Evolutionary conservation across 768 basidiomycete genomes (phyloP), one percentile per base, ranked within the genome.

Genomic region (Trametes cingulata): DNA sequence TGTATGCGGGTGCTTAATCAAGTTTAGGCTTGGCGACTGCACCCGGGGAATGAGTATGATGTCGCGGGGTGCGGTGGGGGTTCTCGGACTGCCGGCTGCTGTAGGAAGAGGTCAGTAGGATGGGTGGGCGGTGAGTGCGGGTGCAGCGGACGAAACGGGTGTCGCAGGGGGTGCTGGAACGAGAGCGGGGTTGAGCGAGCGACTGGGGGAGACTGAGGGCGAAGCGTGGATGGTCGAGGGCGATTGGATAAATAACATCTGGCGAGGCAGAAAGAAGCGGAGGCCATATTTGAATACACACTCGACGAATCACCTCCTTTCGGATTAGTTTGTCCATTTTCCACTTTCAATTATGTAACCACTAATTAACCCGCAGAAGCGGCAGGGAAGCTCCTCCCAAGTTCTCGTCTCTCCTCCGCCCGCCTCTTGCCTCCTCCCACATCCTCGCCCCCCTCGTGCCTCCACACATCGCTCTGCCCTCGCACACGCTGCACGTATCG

Each of bases 181-280:
- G 54, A 56, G 43, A 50, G 52, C 41, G 49, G 43, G 41, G 36
- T 17, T 20, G 60, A 61, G 60, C 19, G 60, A 60, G 47, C 41
- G 56, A 51, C 60, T 25, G 56, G 46, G 54, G 57, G 41, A 53
- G 56, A 33, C 49, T 39, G 50, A 57, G 53, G 60, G 60, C 41
- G 55, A 37, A 43, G 46, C n/a, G 53, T 17, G 53, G 50, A 50
- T 17, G 49, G 41, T 33, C 45, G 39, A 29, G 52, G 58, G 58
- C 20, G 50, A 35, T 39, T 63, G 61, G 61, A 58, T 63, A 63
- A 63, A 63, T 63, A 63, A 58, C 61, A 63, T 63, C 56, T 57
- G 56, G 61, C 52, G 48, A 39, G 61, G 52, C 50, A 58, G 58
- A 49, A 60, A 58, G 63, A 64, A 64, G 63, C 58, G 53, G 59